Evolutionary conservation across 2,329 filamentous ascomycete species (phyloP).

Genomic region (Aspergillus versicolor): DNA sequence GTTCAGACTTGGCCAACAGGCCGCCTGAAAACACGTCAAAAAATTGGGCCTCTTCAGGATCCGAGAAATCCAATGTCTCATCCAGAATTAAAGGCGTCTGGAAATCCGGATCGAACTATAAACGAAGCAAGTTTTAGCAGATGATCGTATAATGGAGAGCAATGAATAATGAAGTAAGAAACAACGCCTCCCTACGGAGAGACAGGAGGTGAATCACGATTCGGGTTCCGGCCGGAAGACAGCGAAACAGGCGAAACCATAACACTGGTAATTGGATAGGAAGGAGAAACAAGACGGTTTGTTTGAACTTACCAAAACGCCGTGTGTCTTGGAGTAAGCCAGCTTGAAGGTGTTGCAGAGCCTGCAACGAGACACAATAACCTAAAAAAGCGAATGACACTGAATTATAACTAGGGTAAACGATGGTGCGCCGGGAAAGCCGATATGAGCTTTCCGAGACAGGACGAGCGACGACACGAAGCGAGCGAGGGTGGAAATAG

Average conservation of each 20-base stretch:
- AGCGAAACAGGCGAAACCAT: not conserved
- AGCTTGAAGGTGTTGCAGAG: constrained; percentile 50
- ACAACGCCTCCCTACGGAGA: constrained; percentile 11
- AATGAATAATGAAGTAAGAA: constrained; percentile 3
- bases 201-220: constrained; percentile 20
- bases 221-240: constrained; percentile 12
- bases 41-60: constrained; percentile 47
- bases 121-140: constrained; percentile 15
- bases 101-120: constrained; percentile 44
- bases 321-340: constrained; percentile 49
- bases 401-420: constrained; percentile 40
- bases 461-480: constrained; percentile 45
- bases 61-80: constrained; percentile 47
- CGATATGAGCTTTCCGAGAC: constrained; percentile 39
- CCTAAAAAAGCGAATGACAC: constrained; percentile 49
- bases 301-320: constrained; percentile 42
- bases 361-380: constrained; percentile 43
- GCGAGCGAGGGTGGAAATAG: constrained; percentile 29
- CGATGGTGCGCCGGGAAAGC: constrained; percentile 38
- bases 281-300: constrained; percentile 22
- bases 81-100: constrained; percentile 49
- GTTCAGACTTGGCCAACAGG: constrained; percentile 57
- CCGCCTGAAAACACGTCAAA: constrained; percentile 49
- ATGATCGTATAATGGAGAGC: constrained; percentile 10
- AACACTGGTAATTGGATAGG: constrained; percentile 19